Percentiles rank a stretch among this genome's conserved stretches.
Evolutionary conservation across 2,329 filamentous ascomycete genomes (phyloP).

Genomic region (Diaporthe velutina): DNA sequence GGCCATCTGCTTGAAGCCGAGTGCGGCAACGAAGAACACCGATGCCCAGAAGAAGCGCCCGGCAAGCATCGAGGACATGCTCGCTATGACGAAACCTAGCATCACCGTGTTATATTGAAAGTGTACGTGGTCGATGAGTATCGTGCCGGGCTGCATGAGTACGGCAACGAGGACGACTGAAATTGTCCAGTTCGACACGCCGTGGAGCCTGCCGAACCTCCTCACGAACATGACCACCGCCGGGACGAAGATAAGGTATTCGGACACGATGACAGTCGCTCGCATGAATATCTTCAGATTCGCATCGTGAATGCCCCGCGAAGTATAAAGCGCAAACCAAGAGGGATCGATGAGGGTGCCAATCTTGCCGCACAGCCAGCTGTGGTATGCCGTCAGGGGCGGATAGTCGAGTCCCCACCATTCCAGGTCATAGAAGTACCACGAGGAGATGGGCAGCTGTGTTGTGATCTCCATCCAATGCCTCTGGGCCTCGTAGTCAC

Average conservation of each 20-base stretch:
- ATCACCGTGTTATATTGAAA: constrained; percentile 99
- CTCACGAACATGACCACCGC: constrained; percentile 88
- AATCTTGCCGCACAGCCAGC: constrained; percentile 92
- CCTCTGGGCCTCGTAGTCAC: constrained; percentile 96
- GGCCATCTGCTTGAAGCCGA: constrained; percentile 99
- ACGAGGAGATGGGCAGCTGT: constrained; percentile 89
- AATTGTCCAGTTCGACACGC: constrained; percentile 84
- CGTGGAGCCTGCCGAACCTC: constrained; percentile 80
- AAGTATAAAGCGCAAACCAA: constrained; percentile 90
- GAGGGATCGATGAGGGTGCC: constrained; percentile 81
- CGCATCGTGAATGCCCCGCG: constrained; percentile 83
- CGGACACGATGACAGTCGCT: constrained; percentile 88
- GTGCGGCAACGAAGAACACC: constrained; percentile 90
- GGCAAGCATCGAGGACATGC: constrained; percentile 89
- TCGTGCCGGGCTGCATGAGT: constrained; percentile 89
- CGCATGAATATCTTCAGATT: constrained; percentile 95
- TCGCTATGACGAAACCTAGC: constrained; percentile 90
- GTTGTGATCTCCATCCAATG: constrained; percentile 99
- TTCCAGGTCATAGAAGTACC: constrained; percentile 97
- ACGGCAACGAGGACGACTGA: constrained; percentile 90
- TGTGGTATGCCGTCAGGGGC: constrained; percentile 97
- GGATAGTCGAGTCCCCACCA: constrained; percentile 99
- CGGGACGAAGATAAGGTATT: constrained; percentile 91
- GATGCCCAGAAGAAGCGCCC: constrained; percentile 89
- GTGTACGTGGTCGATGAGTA: constrained; percentile 93